These are phyloP conservation scores for Pseudogymnoascus sp. DNA, from an alignment of 2,329 filamentous ascomycete genomes.

Conservation along the genomic window DNA sequence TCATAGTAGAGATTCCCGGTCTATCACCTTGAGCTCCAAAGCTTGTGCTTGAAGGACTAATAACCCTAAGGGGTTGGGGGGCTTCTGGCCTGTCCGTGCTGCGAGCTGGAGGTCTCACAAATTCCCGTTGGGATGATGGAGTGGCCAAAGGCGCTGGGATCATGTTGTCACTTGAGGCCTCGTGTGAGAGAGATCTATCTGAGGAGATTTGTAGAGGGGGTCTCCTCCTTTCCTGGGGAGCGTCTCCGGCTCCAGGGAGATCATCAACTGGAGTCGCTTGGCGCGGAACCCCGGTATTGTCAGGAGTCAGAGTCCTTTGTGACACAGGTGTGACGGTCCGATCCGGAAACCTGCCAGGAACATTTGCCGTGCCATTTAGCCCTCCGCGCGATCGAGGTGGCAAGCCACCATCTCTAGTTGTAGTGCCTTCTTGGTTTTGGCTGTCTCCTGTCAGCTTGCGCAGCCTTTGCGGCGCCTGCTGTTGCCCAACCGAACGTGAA, in stretches of 20 bases:
- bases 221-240: slow-evolving; percentile 28
- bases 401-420: slow-evolving; percentile 25
- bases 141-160: slow-evolving; percentile 31
- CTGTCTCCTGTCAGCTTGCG: slow-evolving; percentile 24
- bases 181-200: slow-evolving; percentile 27
- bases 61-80: neutral
- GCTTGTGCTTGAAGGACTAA: slow-evolving; percentile 1
- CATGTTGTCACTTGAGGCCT: slow-evolving; percentile 26
- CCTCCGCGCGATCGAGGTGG: slow-evolving; percentile 27
- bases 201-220: slow-evolving; percentile 28
- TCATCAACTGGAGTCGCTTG: slow-evolving; percentile 22
- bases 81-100: slow-evolving; percentile 25
- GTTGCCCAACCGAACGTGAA: slow-evolving; percentile 16
- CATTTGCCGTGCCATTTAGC: slow-evolving; percentile 23
- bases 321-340: slow-evolving; percentile 26
- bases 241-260: slow-evolving; percentile 22
- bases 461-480: slow-evolving; percentile 20
- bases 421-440: slow-evolving; percentile 29
- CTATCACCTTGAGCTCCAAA: neutral
- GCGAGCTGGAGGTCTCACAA: slow-evolving; percentile 27
- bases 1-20: neutral
- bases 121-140: slow-evolving; percentile 29
- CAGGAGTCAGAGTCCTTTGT: slow-evolving; percentile 24
- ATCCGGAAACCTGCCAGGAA: slow-evolving; percentile 26
- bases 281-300: slow-evolving; percentile 17